These are phyloP conservation scores for Boletus rubropictus DNA, from an alignment of 768 basidiomycete genomes.

Conservation along the genomic window DNA sequence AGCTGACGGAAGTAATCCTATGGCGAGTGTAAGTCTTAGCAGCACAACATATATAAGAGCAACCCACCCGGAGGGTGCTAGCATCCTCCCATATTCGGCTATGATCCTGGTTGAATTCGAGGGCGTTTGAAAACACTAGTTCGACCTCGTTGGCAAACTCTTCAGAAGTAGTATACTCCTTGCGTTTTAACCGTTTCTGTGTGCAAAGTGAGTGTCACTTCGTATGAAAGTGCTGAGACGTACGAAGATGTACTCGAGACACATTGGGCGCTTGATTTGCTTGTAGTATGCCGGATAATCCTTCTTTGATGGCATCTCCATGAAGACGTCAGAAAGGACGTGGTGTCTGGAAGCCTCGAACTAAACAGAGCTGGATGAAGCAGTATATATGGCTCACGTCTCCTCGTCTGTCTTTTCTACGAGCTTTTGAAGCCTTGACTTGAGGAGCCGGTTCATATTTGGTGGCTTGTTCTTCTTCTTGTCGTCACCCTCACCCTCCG, in stretches of 20 bases:
- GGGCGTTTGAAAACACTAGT: slow-evolving; percentile 84
- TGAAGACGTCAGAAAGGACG: slow-evolving; percentile 66
- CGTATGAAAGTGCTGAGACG: slow-evolving; percentile 26
- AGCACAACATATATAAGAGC: not conserved
- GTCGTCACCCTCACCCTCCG: slow-evolving; percentile 41
- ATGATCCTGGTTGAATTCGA: slow-evolving; percentile 83
- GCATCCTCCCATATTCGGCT: slow-evolving; percentile 82
- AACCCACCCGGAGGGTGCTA: slow-evolving; percentile 52
- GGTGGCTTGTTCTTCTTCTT: slow-evolving; percentile 49
- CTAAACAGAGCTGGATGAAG: not conserved
- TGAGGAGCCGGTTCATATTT: slow-evolving; percentile 62
- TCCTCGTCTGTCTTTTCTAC: slow-evolving; percentile 63
- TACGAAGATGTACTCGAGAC: slow-evolving; percentile 72
- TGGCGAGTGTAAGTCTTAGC: slow-evolving; percentile 8
- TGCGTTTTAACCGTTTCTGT: slow-evolving; percentile 76
- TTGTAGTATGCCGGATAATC: slow-evolving; percentile 77
- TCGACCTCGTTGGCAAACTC: slow-evolving; percentile 86
- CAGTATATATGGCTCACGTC: slow-evolving; percentile 40
- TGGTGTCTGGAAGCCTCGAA: slow-evolving; percentile 46
- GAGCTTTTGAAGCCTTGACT: slow-evolving; percentile 64
- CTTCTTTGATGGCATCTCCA: slow-evolving; percentile 78
- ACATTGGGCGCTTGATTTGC: slow-evolving; percentile 72
- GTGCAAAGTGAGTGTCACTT: not conserved
- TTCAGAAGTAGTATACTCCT: slow-evolving; percentile 61
- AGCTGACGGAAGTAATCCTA: slow-evolving; percentile 71